phyloP scores from a whole-genome alignment of 2,329 filamentous ascomycete species.

The Talaromyces sp. region DNA sequence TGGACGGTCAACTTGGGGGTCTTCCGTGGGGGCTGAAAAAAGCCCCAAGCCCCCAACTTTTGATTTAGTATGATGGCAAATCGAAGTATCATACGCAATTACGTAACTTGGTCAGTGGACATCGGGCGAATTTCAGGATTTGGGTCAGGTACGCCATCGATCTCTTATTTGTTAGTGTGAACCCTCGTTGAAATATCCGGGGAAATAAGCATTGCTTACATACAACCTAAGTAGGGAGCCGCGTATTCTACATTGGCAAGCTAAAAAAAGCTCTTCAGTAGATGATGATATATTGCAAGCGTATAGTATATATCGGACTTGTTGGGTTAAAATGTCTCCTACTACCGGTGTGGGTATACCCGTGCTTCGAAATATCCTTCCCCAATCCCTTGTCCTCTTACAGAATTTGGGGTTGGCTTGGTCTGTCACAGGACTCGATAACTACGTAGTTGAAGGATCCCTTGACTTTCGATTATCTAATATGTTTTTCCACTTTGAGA shows the following conservation, averaged over 20 bases:
- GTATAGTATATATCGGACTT: not conserved
- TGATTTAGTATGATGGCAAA: not conserved
- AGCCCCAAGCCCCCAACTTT: not conserved
- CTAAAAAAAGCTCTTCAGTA: not conserved
- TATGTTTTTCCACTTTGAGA: not conserved
- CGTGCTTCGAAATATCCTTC: not conserved
- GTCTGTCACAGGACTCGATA: not conserved
- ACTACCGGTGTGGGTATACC: not conserved
- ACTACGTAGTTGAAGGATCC: not conserved
- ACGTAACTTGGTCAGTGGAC: not conserved
- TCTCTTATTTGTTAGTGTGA: not conserved
- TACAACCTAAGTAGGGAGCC: not conserved
- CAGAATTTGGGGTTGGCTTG: not conserved
- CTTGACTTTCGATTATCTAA: not conserved
- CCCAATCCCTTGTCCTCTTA: no score
- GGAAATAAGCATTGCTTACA: not conserved
- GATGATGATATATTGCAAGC: not conserved
- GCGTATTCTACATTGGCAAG: not conserved
- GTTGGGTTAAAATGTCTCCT: not conserved
- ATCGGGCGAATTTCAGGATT: not conserved
- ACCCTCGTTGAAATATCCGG: not conserved
- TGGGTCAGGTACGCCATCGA: not conserved
- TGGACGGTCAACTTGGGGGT: not conserved
- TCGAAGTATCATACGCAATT: not conserved
- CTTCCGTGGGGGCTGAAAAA: not conserved